Conservation (phyloP, 116 monocot species). For the Thalassia testudinum region DNA sequence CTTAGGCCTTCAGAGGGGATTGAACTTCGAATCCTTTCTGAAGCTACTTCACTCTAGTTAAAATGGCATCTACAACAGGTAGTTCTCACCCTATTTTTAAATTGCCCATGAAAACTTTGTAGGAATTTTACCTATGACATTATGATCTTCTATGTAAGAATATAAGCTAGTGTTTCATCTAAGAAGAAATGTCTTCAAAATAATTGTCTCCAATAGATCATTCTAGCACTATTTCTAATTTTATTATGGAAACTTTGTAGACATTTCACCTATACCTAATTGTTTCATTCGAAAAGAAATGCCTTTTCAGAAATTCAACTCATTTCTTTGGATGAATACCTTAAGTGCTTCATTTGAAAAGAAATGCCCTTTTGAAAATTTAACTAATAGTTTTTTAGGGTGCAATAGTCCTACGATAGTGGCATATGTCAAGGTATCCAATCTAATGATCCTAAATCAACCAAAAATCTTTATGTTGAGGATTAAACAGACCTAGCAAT, state of each 20-base stretch:
- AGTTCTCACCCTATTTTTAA: background rate
- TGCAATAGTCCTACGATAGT: slow-evolving; percentile 62
- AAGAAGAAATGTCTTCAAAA: too few relatives aligned
- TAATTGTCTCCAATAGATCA: too few relatives aligned
- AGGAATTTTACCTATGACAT: background rate
- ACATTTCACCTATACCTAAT: too few relatives aligned
- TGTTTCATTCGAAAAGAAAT: too few relatives aligned
- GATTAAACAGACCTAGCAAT: slow-evolving; percentile 66
- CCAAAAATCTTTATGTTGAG: slow-evolving; percentile 74
- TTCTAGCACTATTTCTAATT: too few relatives aligned
- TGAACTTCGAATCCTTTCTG: slow-evolving; percentile 69
- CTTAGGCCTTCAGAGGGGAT: slow-evolving; percentile 84
- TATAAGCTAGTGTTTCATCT: too few relatives aligned
- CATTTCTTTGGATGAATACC: too few relatives aligned
- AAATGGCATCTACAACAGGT: slow-evolving; percentile 83
- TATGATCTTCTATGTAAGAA: too few relatives aligned
- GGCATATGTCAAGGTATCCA: slow-evolving; percentile 65
- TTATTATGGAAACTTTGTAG: too few relatives aligned
- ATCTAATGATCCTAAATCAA: slow-evolving; percentile 74
- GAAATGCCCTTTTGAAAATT: background rate
- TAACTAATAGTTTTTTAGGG: slow-evolving; percentile 40
- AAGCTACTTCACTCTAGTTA: slow-evolving; percentile 77
- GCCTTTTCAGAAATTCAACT: too few relatives aligned
- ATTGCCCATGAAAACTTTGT: background rate
- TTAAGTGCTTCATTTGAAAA: background rate